Base-by-base conservation (phyloP, 805 yeast genomes). In the Saccharomyces paradoxus region DNA sequence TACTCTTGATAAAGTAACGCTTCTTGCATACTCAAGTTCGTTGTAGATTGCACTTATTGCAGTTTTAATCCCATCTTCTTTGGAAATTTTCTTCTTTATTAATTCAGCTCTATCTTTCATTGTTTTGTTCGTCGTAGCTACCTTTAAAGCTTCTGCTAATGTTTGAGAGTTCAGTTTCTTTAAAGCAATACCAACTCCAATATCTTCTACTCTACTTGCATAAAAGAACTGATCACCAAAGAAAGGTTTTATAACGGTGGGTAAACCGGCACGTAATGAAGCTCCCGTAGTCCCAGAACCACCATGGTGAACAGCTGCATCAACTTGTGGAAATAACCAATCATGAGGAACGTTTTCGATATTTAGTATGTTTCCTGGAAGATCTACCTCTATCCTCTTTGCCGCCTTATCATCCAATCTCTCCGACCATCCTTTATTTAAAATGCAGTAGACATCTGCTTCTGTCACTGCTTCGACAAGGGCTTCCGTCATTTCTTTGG, bases 241-340 rank as follows among this genome's bases (percentile, higher is more conserved):
- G 65, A 92, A 92, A 1, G 98, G 98, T 68, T 91, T 92, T 62
- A 92, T 82, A 32, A 92, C 79, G 0, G 96, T 89, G 1, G 98
- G 97, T 31, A 87, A 69, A 0, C 98, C 98, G 13, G 87, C 86
- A 57, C 91, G 75, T 53, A 92, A 68, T 1, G 95, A 80, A 0
- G 97, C 96, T 7, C 98, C 98, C 0, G 97, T 92, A 0, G 97
- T 89, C 1, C 98, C 98, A 0, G 96, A 86, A 0, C 98, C 98
- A 44, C 98, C 98, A 67, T 92, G 98, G 67, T 92, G 98, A 3
- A 92, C 97, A 0, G 96, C 96, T 0, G 92, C 97, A 71, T 92
- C 96, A 48, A 92, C 75, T 57, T 81, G 82, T 0, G 92, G 86
- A 70, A 92, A 92, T 41, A 92, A 73, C 98, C 98, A 92, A 66